These are phyloP conservation scores for Lipomyces yamanashiensis DNA, from an alignment of 805 yeast genomes.

Conservation along the genomic window DNA sequence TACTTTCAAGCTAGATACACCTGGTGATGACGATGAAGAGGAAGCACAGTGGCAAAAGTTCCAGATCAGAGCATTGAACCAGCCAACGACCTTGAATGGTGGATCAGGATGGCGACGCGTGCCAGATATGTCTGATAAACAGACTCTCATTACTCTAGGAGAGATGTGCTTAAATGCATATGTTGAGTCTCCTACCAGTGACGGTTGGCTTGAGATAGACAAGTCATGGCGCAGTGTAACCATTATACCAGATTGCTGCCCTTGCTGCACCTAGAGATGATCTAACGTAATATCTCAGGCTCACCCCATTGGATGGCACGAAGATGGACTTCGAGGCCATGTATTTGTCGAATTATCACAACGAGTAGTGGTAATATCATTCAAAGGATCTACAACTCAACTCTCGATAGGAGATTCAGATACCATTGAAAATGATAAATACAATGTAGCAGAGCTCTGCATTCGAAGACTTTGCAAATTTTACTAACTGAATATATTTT, in stretches of 20 bases:
- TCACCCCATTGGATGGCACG: slow-evolving; percentile 84
- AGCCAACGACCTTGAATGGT: neutral
- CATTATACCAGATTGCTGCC: neutral
- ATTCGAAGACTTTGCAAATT: neutral
- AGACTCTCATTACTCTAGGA: slow-evolving; percentile 76
- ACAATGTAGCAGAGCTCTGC: slow-evolving; percentile 49
- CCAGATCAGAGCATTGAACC: neutral
- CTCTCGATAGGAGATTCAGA: slow-evolving; percentile 59
- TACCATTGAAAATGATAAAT: slow-evolving; percentile 78
- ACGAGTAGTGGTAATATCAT: slow-evolving; percentile 68
- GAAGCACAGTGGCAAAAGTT: neutral
- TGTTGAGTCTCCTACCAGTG: slow-evolving; percentile 72
- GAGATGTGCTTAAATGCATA: slow-evolving; percentile 90
- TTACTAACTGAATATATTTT: neutral
- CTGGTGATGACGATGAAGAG: neutral
- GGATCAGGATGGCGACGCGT: neutral
- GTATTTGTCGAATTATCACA: slow-evolving; percentile 69
- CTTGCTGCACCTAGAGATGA: slow-evolving; percentile 10
- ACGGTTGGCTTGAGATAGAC: slow-evolving; percentile 82
- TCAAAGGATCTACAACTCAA: slow-evolving; percentile 92
- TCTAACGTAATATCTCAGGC: slow-evolving; percentile 44
- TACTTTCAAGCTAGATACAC: neutral
- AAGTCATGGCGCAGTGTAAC: slow-evolving; percentile 33
- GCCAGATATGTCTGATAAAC: slow-evolving; percentile 62
- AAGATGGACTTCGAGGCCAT: slow-evolving; percentile 86